A percentile compares a stretch with the other conserved stretches of the same genome.
These are phyloP conservation scores for Fusarium zealandicum DNA, from an alignment of 2,329 filamentous ascomycete genomes.

Conservation along the genomic window DNA sequence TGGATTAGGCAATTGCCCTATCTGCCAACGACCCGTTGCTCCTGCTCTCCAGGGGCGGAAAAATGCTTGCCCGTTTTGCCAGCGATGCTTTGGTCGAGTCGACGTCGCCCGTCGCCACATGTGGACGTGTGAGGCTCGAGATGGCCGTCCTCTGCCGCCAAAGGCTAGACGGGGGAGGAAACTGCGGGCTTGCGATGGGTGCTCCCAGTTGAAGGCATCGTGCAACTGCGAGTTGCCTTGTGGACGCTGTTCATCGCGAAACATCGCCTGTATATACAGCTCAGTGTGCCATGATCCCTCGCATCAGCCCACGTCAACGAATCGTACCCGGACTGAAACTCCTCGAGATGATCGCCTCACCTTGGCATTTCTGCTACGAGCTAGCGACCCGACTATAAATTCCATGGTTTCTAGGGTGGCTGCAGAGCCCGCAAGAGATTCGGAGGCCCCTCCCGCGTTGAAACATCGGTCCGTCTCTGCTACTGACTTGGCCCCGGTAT, in stretches of 20 bases:
- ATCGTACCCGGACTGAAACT: not conserved
- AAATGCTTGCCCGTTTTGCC: constrained; percentile 21
- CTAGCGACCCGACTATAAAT: constrained; percentile 2
- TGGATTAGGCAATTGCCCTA: not conserved
- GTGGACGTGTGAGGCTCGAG: constrained; percentile 12
- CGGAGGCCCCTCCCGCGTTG: constrained; percentile 4
- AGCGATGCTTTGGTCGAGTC: constrained; percentile 15
- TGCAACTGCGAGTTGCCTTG: constrained; percentile 14
- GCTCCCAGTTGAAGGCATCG: constrained; percentile 1
- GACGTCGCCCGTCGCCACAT: constrained; percentile 26
- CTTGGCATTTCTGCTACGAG: constrained; percentile 12
- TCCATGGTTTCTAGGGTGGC: constrained; percentile 13
- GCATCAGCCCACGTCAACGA: not conserved
- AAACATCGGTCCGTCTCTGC: not conserved
- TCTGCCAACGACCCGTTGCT: not conserved
- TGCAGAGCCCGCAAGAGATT: constrained; percentile 13
- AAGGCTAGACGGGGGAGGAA: constrained; percentile 23
- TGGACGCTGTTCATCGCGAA: not conserved
- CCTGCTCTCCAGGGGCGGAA: not conserved
- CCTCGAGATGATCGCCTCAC: not conserved
- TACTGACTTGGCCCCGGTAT: not conserved
- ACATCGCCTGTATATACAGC: constrained; percentile 12
- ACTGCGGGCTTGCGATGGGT: constrained; percentile 19
- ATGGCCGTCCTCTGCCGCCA: constrained; percentile 10
- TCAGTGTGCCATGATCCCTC: constrained; percentile 11